Evolutionary conservation across 2,329 filamentous ascomycete species (phyloP).

Genomic region (Aulographum hederae): DNA sequence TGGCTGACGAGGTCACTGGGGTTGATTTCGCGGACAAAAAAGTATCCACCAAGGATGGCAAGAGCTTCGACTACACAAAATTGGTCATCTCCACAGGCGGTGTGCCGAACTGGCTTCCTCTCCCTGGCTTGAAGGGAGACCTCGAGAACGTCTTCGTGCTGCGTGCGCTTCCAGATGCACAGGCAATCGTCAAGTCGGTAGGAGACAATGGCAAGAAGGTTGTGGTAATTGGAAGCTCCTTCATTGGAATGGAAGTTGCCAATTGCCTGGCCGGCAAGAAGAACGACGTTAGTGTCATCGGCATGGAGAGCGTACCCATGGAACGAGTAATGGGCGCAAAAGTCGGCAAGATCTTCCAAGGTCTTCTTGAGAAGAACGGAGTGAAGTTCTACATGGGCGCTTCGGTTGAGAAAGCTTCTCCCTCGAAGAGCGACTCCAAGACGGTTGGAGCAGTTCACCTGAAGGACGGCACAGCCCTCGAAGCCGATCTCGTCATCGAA

Average conservation of each 20-base stretch:
- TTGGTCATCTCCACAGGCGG: slow-evolving; percentile 83
- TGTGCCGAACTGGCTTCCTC: slow-evolving; percentile 52
- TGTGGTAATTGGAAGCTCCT: slow-evolving; percentile 79
- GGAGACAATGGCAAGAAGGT: slow-evolving; percentile 77
- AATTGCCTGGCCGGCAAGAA: slow-evolving; percentile 57
- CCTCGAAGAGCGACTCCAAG: slow-evolving; percentile 46
- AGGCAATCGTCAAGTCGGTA: slow-evolving; percentile 61
- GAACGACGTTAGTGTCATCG: slow-evolving; percentile 72
- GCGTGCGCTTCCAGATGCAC: slow-evolving; percentile 56
- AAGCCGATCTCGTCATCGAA: slow-evolving; percentile 78
- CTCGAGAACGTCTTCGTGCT: slow-evolving; percentile 77
- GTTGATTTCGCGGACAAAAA: slow-evolving; percentile 61
- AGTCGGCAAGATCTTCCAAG: slow-evolving; percentile 66
- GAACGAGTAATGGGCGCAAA: slow-evolving; percentile 70
- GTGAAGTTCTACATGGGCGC: slow-evolving; percentile 77
- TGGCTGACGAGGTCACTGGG: slow-evolving; percentile 43
- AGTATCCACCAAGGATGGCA: slow-evolving; percentile 57
- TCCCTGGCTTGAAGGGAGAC: slow-evolving; percentile 66
- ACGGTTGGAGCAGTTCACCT: slow-evolving; percentile 67
- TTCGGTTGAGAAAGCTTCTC: slow-evolving; percentile 63
- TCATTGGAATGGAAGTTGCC: slow-evolving; percentile 97
- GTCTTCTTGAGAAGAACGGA: slow-evolving; percentile 63
- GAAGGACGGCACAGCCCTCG: slow-evolving; percentile 68
- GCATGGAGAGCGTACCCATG: slow-evolving; percentile 72
- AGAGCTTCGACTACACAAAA: slow-evolving; percentile 63